phyloP scores from a whole-genome alignment of 805 yeast species.

The Sugiyamaella lignohabitans region DNA sequence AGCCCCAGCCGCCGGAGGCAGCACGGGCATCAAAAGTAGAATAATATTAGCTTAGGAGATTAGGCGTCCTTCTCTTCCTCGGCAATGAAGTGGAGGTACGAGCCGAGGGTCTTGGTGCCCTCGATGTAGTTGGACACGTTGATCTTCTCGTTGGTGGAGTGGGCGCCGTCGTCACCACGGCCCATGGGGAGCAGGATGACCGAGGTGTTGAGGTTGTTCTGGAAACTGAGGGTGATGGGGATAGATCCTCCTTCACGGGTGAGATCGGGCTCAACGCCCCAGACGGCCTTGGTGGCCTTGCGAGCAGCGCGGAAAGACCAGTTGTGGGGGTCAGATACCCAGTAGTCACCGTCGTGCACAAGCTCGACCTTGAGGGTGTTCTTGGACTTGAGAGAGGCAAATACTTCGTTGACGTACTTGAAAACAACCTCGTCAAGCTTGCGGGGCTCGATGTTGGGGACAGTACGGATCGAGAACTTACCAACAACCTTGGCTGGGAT shows the following conservation, averaged over 20 bases:
- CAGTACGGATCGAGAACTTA: conserved; percentile 95
- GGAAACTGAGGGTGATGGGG: conserved; percentile 93
- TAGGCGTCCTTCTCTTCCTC: conserved; percentile 30
- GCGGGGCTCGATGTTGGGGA: conserved; percentile 80
- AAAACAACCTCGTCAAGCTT: conserved; percentile 74
- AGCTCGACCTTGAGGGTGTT: conserved; percentile 67
- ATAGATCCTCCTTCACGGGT: conserved; percentile 99
- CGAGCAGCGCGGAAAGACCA: conserved; percentile 90
- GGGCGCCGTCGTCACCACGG: conserved; percentile 99
- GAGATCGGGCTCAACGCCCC: conserved; percentile 92
- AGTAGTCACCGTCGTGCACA: conserved; percentile 92
- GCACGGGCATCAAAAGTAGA: background rate
- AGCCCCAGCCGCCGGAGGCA: conserved; percentile 1
- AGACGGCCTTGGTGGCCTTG: conserved; percentile 88
- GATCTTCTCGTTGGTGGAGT: conserved; percentile 92
- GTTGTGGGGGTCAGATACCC: conserved; percentile 93
- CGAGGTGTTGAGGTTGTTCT: conserved; percentile 74
- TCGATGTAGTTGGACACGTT: conserved; percentile 83
- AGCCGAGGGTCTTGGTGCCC: conserved; percentile 89
- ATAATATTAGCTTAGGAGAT: background rate
- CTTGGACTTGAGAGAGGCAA: conserved; percentile 65
- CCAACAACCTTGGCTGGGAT: conserved; percentile 93
- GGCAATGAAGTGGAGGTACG: conserved; percentile 84
- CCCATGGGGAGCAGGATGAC: conserved; percentile 95
- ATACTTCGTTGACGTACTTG: conserved; percentile 59